A percentile compares a stretch with the other conserved stretches of the same genome.
These are phyloP conservation scores for Ophiosphaerella narmari DNA, from an alignment of 2,329 filamentous ascomycete species.

Conservation along the genomic window DNA sequence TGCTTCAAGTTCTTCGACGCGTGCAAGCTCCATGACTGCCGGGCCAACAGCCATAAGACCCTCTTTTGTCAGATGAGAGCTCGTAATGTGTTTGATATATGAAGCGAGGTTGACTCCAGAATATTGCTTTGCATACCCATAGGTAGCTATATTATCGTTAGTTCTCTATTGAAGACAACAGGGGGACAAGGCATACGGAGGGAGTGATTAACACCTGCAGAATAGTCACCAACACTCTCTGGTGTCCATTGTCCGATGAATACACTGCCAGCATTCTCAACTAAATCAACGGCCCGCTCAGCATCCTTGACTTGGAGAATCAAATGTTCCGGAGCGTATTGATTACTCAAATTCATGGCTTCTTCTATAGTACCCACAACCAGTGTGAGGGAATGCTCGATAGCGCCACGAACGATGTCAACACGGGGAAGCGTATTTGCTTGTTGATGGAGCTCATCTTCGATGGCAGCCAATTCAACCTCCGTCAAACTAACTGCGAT, in stretches of 20 bases:
- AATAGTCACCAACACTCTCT: constrained; percentile 97
- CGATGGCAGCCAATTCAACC: constrained; percentile 76
- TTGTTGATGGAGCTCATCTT: constrained; percentile 87
- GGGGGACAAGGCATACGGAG: constrained; percentile 70
- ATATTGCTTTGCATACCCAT: constrained; percentile 98
- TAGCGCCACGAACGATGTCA: constrained; percentile 88
- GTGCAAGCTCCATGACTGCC: constrained; percentile 93
- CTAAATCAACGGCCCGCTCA: constrained; percentile 72
- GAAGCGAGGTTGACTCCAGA: constrained; percentile 95
- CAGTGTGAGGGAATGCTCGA: constrained; percentile 89
- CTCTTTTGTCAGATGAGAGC: constrained; percentile 83
- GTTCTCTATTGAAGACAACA: not conserved
- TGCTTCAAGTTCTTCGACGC: constrained; percentile 92
- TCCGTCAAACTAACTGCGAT: constrained; percentile 82
- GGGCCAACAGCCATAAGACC: constrained; percentile 83
- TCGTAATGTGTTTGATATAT: constrained; percentile 98
- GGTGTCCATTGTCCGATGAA: constrained; percentile 97
- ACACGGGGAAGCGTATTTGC: constrained; percentile 86
- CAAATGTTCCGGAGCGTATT: constrained; percentile 94
- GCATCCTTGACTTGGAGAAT: constrained; percentile 87
- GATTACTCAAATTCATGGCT: constrained; percentile 83
- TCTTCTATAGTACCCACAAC: constrained; percentile 73
- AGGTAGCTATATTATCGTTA: constrained; percentile 70
- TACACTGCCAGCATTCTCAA: constrained; percentile 93
- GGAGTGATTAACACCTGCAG: constrained; percentile 95